phyloP scores from a whole-genome alignment of 352 stramenopile genomes.

The Phytophthora chlamydospora region DNA sequence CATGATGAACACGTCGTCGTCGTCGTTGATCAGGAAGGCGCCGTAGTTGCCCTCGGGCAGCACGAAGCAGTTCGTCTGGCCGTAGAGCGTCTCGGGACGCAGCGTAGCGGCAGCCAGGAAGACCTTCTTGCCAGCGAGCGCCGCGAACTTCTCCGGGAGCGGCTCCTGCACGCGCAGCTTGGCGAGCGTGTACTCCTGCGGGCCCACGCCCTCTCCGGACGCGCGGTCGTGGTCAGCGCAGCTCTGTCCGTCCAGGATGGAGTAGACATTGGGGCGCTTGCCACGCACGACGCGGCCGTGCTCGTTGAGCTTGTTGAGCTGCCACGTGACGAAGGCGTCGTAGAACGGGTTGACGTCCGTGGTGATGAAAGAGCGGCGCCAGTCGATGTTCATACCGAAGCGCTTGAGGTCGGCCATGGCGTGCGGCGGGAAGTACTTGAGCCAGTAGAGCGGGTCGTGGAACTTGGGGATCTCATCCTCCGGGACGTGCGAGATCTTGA shows the following conservation, averaged over 20 bases:
- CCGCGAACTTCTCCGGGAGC: constrained; percentile 76
- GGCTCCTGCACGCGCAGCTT: constrained; percentile 95
- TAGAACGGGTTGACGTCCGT: constrained; percentile 99
- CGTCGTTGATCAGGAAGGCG: constrained; percentile 95
- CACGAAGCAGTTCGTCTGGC: constrained; percentile 99
- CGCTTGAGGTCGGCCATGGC: constrained; percentile 96
- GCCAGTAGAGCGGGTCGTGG: constrained; percentile 97
- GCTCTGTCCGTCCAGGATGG: constrained; percentile 97
- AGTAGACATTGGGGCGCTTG: constrained; percentile 99
- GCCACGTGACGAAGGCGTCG: constrained; percentile 99
- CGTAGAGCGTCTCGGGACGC: constrained; percentile 99
- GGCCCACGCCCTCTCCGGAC: constrained; percentile 97
- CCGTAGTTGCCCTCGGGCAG: constrained; percentile 99
- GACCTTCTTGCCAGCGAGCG: constrained; percentile 90
- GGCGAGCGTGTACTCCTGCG: constrained; percentile 99
- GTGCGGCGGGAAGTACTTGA: constrained; percentile 99
- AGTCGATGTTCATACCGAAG: constrained; percentile 98
- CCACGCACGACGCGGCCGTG: constrained; percentile 90
- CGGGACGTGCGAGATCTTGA: constrained; percentile 93
- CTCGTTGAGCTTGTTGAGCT: constrained; percentile 97
- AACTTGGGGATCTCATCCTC: constrained; percentile 97
- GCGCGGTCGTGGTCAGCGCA: constrained; percentile 99
- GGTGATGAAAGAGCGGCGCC: constrained; percentile 99
- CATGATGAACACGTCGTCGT: constrained; percentile 96
- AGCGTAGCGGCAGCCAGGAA: constrained; percentile 98